Evolutionary conservation across 129 eudicot genomes (phyloP).

Genomic region (Tanacetum coccineum): DNA sequence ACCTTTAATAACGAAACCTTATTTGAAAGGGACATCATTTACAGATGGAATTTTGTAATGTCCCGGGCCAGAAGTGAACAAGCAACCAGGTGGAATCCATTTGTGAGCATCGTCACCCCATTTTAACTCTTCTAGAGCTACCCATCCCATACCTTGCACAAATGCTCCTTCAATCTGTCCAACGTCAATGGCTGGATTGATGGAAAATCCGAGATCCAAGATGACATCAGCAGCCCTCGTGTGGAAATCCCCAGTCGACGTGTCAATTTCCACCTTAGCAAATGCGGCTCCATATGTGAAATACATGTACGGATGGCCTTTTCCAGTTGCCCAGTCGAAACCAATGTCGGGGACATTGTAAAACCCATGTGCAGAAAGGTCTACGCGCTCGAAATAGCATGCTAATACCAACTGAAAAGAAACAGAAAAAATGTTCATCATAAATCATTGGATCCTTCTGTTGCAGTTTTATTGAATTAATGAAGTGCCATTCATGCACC

Average conservation of each 20-base stretch:
- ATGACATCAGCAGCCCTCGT: conserved; percentile 80
- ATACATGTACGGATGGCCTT: conserved; percentile 76
- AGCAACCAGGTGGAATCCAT: conserved; percentile 78
- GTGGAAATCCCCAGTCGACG: conserved; percentile 90
- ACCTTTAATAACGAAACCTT: conserved; percentile 87
- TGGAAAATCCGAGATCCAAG: conserved; percentile 89
- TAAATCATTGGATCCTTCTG: not conserved
- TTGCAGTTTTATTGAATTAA: not conserved
- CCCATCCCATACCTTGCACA: conserved; percentile 96
- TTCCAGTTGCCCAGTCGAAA: conserved; percentile 83
- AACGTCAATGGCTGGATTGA: conserved; percentile 95
- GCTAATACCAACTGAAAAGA: conserved; percentile 56
- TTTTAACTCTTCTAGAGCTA: conserved; percentile 91
- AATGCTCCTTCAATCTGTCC: conserved; percentile 99
- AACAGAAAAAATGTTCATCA: not conserved
- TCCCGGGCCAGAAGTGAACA: conserved; percentile 93
- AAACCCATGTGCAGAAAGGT: conserved; percentile 97
- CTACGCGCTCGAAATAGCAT: conserved; percentile 85
- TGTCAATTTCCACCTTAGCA: conserved; percentile 94
- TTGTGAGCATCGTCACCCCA: conserved; percentile 96
- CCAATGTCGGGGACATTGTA: conserved; percentile 77
- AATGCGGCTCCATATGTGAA: conserved; percentile 97
- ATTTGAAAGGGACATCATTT: conserved; percentile 81
- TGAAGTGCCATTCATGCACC: conserved; percentile 40
- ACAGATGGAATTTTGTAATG: conserved; percentile 88